Evolutionary conservation across 75 land plant species (phyloP).

Genomic region (Cupressus sempervirens): DNA sequence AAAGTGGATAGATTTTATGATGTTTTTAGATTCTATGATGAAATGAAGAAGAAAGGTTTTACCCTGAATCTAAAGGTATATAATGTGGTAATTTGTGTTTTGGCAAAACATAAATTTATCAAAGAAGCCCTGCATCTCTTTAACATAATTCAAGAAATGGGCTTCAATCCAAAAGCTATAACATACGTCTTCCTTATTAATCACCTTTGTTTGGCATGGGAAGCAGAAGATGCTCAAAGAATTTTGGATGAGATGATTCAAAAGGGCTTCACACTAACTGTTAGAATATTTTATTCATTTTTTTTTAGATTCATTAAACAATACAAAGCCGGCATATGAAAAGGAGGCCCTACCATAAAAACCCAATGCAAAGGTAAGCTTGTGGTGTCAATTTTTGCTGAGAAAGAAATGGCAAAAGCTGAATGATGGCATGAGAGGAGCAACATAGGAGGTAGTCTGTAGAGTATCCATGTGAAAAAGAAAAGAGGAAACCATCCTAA

Average conservation of each 20-base stretch:
- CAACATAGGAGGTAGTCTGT: no score
- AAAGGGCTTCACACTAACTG: constrained; percentile 26
- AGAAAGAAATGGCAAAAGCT: no score
- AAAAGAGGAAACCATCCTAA: no score
- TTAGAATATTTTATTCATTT: constrained; percentile 50
- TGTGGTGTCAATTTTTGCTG: no score
- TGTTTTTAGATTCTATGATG: constrained; percentile 54
- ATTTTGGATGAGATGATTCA: constrained; percentile 39
- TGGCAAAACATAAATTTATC: constrained; percentile 47
- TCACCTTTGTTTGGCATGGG: constrained; percentile 43
- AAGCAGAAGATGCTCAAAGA: constrained; percentile 38
- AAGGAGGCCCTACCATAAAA: constrained; percentile 49
- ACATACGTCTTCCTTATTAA: constrained; percentile 48
- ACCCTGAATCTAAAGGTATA: constrained; percentile 34
- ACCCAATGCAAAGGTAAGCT: no score
- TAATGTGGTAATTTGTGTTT: constrained; percentile 51
- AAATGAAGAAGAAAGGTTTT: constrained; percentile 61
- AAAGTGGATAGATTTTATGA: constrained; percentile 55
- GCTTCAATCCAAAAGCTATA: constrained; percentile 33
- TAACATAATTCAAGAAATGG: constrained; percentile 37
- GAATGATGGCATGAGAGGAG: no score
- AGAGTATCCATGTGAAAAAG: no score
- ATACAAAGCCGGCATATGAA: constrained; percentile 47
- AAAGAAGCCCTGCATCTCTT: constrained; percentile 45
- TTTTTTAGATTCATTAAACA: constrained; percentile 49